Base-by-base conservation (phyloP, 257 asterid species). In the Ocimum tenuiflorum region DNA sequence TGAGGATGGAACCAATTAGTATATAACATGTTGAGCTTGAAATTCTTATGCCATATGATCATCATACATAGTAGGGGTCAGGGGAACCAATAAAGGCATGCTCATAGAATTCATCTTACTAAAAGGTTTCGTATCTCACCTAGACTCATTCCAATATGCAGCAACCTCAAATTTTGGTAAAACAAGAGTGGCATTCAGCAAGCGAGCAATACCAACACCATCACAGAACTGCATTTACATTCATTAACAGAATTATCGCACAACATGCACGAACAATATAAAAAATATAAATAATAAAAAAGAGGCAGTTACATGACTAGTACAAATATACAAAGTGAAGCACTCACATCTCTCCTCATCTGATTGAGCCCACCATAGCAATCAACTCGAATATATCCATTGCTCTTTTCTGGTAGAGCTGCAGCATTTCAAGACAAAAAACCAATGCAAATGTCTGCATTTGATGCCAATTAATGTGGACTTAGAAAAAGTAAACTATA, bases 281-380 rank as follows among this genome's bases (percentile, higher is more conserved):
- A 52, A 12, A 39, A 13, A 71, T n/a, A n/a, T n/a, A n/a, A n/a
- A n/a, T n/a, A n/a, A n/a, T n/a, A 53, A 56, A 38, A 62, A 55
- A 22, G 11, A 45, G 8, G 19, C 7, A 11, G 17, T 27, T 3
- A 9, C 10, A 41, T 15, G 6, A 29, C 0, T 13, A 9, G 17
- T 55, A 58, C 65, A 59, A 52, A 51, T 15, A 51, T 36, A 18
- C 56, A 41, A 8, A 12, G 9, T 12, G 56, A 66, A 75, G 64
- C 22, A 83, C 96, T 83, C 67, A 94, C 99, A 73, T 94, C 99
- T 82, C 99, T 85, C 81, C 97, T 90, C 99, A 94, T 90, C 86
- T 94, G 99, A 79, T 94, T 94, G 78, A 94, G 99, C 60, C 99
- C 99, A 70, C 99, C 99, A 71, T 86, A 94, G 86, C 99, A 94